Base-by-base conservation (phyloP, 352 stramenopile species). In the Globisporangium perplexum region DNA sequence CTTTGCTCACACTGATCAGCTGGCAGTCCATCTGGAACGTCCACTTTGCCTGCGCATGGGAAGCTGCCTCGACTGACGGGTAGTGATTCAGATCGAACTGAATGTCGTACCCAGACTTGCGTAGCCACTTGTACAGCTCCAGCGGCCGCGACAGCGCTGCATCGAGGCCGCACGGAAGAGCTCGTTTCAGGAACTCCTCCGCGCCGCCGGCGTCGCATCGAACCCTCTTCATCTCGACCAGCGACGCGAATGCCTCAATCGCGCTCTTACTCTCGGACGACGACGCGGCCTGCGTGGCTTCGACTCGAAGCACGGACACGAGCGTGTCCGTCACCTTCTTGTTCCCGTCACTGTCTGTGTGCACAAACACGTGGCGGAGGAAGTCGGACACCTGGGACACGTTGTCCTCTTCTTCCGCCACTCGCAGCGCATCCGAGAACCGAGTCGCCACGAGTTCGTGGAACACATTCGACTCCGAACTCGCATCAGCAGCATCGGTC, bases 11-110 rank as follows among this genome's bases (percentile, higher is more conserved):
- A 15, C 63, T 55, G 44, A 92, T 77, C 30, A 92, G 57, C 52
- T 90, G 77, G 24, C 71, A 74, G 60, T 91, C 81, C 81, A 91
- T 91, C 22, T 69, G 63, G 49, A 83, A 64, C 17, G 76, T 86
- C 81, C 81, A 91, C 59, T 86, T 84, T 14, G 46, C 51, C 59
- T 89, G 77, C 15, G 74, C 66, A 30, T 66, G 53, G 17, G 76
- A 50, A 7, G 78, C 77, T 30, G 54, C 60, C 31, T 87, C 71
- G 18, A 69, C 22, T 0, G 70, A 74, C 5, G 51, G 39, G 26
- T 74, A 87, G 54, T 88, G 72, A 41, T 67, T 86, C 17, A 64
- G 42, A 28, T 81, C 66, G 8, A 79, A 71, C 47, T 76, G 66
- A 14, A 89, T 58, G 56, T 91, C 81, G 49, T 83, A 87, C 4